phyloP scores from a whole-genome alignment of 768 basidiomycete species.

The Auricularia sp. region DNA sequence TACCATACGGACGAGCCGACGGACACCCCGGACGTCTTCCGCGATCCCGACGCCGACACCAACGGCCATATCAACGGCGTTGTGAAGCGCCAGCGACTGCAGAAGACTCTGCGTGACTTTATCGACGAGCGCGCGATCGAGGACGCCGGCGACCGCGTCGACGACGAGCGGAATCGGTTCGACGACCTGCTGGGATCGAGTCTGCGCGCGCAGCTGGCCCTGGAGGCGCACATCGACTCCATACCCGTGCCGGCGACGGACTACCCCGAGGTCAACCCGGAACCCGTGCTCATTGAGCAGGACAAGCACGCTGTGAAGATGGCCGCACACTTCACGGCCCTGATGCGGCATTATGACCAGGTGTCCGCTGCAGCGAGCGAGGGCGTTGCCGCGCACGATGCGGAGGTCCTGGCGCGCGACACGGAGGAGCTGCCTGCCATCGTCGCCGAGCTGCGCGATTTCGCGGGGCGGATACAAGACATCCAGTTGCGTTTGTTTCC shows the following conservation, averaged over 20 bases:
- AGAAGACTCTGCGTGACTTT: conserved; percentile 72
- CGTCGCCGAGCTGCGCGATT: conserved; percentile 60
- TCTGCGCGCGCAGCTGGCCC: conserved; percentile 2
- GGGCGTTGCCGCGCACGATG: conserved; percentile 34
- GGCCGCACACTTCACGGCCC: background rate
- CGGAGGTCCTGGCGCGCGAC: conserved; percentile 77
- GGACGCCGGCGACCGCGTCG: conserved; percentile 62
- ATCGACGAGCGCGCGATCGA: conserved; percentile 78
- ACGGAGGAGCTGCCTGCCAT: conserved; percentile 69
- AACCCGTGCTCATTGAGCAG: background rate
- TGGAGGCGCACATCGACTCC: background rate
- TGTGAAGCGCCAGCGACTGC: conserved; percentile 37
- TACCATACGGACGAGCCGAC: conserved; percentile 48
- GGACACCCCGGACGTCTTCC: conserved; percentile 26
- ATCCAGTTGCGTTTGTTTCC: conserved; percentile 37
- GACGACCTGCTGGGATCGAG: conserved; percentile 25
- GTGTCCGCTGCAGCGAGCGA: conserved; percentile 2
- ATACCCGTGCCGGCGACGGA: background rate
- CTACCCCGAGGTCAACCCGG: no score
- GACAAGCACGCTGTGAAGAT: conserved; percentile 58
- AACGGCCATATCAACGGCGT: conserved; percentile 27
- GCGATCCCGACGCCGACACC: background rate
- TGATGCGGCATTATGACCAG: background rate
- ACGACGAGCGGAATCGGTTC: conserved; percentile 53
- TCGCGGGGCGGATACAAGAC: conserved; percentile 39